Base-by-base conservation (phyloP, 1,284 basidiomycete genomes). In the Apiotrichum sp. region DNA sequence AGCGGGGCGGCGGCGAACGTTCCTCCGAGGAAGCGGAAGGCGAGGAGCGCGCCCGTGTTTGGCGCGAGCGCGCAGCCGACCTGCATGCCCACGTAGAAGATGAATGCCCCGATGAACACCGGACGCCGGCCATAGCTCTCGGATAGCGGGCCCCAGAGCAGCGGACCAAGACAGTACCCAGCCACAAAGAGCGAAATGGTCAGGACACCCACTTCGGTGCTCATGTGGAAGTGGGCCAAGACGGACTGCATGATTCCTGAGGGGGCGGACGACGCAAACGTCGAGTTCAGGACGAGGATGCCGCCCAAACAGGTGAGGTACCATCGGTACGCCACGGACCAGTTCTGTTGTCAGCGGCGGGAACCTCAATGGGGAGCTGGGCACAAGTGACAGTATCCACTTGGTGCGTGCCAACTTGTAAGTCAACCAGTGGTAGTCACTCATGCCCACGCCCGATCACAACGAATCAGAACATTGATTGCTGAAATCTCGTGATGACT, bases 21-120 rank as follows among this genome's bases (percentile, higher is more conserved):
- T 0, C 86, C 86, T 2, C 83, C 80, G 5, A 88, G 68, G 72
- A 88, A 86, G 14, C 86, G 81, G 72, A 87, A 85, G 35, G 84
- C 73, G 41, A 89, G 78, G 52, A 88, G 77, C 0, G 80, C 75
- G 4, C 78, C 82, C 0, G 81, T 82, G 69, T 86, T 87, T 33
- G 78, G 75, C 0, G 83, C 76, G 0, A 88, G 76, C 2, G 86
- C 86, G 52, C 81, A 82, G 16, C 82, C 85, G 34, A 87, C 77
- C 62, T 71, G 83, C 52, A 74, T 64, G 38, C 75, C 81, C 22
- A 80, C 80, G 75, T 87, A 89, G 29, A 83, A 75, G 55, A 85
- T 67, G 69, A 87, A 87, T 3, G 85, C 75, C 49, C 82, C 65
- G 54, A 93, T 75, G 67, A 88, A 88, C 47, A 88, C 72, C 0